Evolutionary conservation across 2,329 filamentous ascomycete genomes (phyloP).

Genomic region (Neurospora crassa): DNA sequence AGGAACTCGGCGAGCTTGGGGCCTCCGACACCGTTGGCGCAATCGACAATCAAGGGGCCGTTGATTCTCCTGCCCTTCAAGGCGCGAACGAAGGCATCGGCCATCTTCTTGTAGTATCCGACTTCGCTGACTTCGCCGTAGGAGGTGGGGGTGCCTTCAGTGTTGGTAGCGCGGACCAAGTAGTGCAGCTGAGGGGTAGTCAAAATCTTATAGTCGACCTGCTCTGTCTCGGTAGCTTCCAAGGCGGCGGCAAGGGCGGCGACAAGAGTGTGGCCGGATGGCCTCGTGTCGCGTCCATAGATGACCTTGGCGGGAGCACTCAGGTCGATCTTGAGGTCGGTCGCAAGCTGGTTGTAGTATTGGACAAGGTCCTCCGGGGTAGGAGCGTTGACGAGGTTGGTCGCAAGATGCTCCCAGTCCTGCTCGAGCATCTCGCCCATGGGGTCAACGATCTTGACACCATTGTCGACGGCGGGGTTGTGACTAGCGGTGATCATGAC

Average conservation of each 20-base stretch:
- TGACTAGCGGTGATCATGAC: constrained; percentile 95
- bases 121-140: constrained; percentile 85
- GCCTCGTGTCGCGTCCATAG: constrained; percentile 85
- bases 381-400: constrained; percentile 75
- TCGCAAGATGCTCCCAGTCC: constrained; percentile 87
- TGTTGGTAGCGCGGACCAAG: constrained; percentile 89
- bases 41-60: constrained; percentile 77
- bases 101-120: constrained; percentile 92
- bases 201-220: constrained; percentile 78
- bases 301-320: constrained; percentile 67
- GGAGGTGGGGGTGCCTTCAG: constrained; percentile 72
- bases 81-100: constrained; percentile 72
- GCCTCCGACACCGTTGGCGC: constrained; percentile 92
- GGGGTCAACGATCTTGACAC: constrained; percentile 92
- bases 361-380: constrained; percentile 66
- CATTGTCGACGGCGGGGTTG: constrained; percentile 84
- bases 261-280: constrained; percentile 79
- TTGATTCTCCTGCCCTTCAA: constrained; percentile 67
- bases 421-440: constrained; percentile 97
- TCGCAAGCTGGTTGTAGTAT: constrained; percentile 66
- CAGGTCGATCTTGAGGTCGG: constrained; percentile 67
- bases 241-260: constrained; percentile 71
- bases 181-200: constrained; percentile 99
- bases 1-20: constrained; percentile 82
- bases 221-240: constrained; percentile 63